phyloP scores from a whole-genome alignment of 805 yeast genomes.

The Candida stauntonica region DNA sequence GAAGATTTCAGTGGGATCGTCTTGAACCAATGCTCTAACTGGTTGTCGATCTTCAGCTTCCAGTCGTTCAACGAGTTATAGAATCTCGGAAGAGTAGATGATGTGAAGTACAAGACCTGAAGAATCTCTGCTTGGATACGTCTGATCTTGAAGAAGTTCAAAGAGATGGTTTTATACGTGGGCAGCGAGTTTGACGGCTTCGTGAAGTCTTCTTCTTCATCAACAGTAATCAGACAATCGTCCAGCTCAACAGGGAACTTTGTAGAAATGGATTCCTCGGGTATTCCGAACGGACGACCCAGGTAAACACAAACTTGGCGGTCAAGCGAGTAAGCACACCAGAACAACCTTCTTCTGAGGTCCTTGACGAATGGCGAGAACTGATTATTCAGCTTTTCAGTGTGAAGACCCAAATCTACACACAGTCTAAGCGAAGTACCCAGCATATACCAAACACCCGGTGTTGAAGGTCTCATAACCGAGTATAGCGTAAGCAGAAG shows the following conservation, averaged over 20 bases:
- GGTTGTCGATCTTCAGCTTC: constrained; percentile 48
- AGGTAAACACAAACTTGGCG: constrained; percentile 81
- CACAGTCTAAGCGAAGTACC: constrained; percentile 78
- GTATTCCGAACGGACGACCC: constrained; percentile 85
- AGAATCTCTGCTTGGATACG: constrained; percentile 76
- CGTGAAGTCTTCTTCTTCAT: constrained; percentile 37
- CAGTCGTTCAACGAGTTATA: constrained; percentile 54
- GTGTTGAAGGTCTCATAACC: constrained; percentile 82
- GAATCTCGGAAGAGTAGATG: constrained; percentile 64
- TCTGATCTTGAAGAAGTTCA: constrained; percentile 65
- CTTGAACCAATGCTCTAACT: constrained; percentile 61
- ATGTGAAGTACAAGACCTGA: constrained; percentile 60
- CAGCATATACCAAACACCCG: constrained; percentile 89
- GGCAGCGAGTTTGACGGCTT: constrained; percentile 38
- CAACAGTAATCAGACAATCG: constrained; percentile 54
- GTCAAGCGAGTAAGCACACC: constrained; percentile 88
- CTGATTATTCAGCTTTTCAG: constrained; percentile 43
- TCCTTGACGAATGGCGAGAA: constrained; percentile 58
- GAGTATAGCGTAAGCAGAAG: constrained; percentile 66
- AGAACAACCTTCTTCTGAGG: constrained; percentile 69
- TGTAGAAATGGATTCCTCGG: constrained; percentile 71
- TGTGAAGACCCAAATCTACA: constrained; percentile 81
- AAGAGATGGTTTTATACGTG: constrained; percentile 64
- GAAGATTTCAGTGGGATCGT: constrained; percentile 49
- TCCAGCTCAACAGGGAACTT: constrained; percentile 71